Evolutionary conservation across 805 yeast genomes (phyloP).

Genomic region (Starmerella floricola): DNA sequence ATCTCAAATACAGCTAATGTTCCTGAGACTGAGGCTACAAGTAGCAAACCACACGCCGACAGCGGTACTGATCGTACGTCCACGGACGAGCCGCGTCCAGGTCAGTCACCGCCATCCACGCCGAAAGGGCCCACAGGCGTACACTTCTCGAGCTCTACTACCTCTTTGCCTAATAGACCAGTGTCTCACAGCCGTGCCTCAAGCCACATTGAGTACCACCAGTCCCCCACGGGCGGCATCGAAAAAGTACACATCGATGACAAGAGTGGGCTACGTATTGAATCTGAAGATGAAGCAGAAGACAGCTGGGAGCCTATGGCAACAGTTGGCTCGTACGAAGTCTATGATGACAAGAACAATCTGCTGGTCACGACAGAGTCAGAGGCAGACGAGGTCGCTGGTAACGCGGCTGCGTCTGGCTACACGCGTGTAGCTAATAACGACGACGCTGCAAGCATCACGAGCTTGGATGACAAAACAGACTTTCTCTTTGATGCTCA

Average conservation of each 20-base stretch:
- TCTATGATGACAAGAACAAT: constrained; percentile 62
- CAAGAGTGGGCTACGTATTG: constrained; percentile 11
- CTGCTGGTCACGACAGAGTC: constrained; percentile 26
- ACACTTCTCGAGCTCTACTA: background rate
- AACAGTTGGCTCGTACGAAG: constrained; percentile 60
- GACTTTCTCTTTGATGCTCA: constrained; percentile 42
- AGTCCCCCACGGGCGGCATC: constrained; percentile 21
- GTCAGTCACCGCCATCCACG: background rate
- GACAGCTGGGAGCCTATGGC: constrained; percentile 81
- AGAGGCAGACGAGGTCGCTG: constrained; percentile 18
- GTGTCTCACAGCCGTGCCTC: background rate
- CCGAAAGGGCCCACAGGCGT: background rate
- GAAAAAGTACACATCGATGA: constrained; percentile 14
- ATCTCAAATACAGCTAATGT: too few species aligned
- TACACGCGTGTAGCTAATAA: constrained; percentile 58
- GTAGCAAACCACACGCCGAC: too few species aligned
- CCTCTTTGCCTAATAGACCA: too few species aligned
- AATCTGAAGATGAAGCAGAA: constrained; percentile 29
- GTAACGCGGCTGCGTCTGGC: constrained; percentile 45
- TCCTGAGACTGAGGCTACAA: too few species aligned
- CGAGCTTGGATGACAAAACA: constrained; percentile 41
- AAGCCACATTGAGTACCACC: constrained; percentile 21
- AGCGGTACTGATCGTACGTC: too few species aligned
- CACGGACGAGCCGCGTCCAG: too few species aligned
- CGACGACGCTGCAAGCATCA: constrained; percentile 60